Conservation (phyloP, 305 asterid species). For the Vinca major region DNA sequence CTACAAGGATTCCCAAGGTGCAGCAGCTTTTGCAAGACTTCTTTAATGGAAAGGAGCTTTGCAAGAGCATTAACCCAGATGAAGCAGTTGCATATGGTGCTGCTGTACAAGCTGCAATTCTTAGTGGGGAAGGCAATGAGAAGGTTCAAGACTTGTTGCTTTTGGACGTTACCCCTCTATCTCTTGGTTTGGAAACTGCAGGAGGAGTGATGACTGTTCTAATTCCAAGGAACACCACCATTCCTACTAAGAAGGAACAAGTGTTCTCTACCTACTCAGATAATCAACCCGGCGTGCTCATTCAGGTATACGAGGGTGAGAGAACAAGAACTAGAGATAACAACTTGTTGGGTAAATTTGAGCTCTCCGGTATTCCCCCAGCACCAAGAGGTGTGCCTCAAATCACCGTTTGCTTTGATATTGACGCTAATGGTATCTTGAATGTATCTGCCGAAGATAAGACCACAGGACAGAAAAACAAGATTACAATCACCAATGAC, state of each 20-base stretch:
- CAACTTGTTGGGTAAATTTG: constrained; percentile 16
- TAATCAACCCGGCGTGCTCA: constrained; percentile 12
- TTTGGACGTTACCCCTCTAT: constrained; percentile 11
- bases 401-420: constrained; percentile 15
- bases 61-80: constrained; percentile 15
- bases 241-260: constrained; percentile 14
- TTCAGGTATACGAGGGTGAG: constrained; percentile 16
- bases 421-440: constrained; percentile 14
- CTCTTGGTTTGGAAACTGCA: constrained; percentile 13
- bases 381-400: constrained; percentile 16
- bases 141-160: constrained; percentile 14
- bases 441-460: constrained; percentile 16
- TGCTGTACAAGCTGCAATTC: constrained; percentile 14
- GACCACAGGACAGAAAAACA: constrained; percentile 15
- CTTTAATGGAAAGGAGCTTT: constrained; percentile 12
- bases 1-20: constrained; percentile 16
- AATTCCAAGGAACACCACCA: constrained; percentile 13
- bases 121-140: constrained; percentile 14
- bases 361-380: constrained; percentile 17
- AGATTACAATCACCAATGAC: constrained; percentile 16
- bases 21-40: constrained; percentile 12
- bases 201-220: constrained; percentile 15
- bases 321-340: constrained; percentile 16
- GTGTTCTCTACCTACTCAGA: constrained; percentile 14
- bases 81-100: constrained; percentile 15